Evolutionary conservation across 768 basidiomycete genomes (phyloP), one percentile per base, ranked within the genome.

Genomic region (Boletus vermiculosoides): DNA sequence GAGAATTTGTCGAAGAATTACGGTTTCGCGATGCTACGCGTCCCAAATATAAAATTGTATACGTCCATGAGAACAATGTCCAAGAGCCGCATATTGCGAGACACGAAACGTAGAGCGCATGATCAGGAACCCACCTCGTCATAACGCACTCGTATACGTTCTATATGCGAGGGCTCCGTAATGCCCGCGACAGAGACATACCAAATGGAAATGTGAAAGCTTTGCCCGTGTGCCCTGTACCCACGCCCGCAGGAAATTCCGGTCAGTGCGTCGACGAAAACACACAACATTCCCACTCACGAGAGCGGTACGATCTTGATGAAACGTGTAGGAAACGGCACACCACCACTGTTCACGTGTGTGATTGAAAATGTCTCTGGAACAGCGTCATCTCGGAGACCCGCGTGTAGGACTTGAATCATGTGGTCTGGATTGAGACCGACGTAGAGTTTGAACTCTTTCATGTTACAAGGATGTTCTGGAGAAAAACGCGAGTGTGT

Each of bases 381-480:
- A 4, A 77, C 70, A 2, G 74, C 55, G 59, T 90, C 87, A 61
- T 92, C 90, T 70, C 84, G 85, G 54, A 92, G 79, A 3, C 77
- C 74, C 0, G 82, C 70, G 49, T 83, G 83, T 11, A 92, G 73
- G 34, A 88, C 81, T 65, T 91, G 84, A 3, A 76, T 81, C 82
- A 92, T 81, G 63, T 82, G 80, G 62, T 89, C 84, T 57, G 82
- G 78, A 23, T 80, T 77, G 39, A 80, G 72, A 7, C 90, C 91
- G 20, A 85, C 81, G 56, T 81, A 84, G 12, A 92, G 66, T 67
- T 85, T 86, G 76, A 92, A 88, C 54, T 91, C 88, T 66, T 89
- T 90, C 85, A 89, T 85, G 64, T 91, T 91, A 66, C 91, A 92
- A 33, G 89, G 88, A 71, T 92, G 90, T 20, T 80, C 90, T 92